These are phyloP conservation scores for Melastoma malabathricum DNA, from an alignment of 345 rosid genomes.

Conservation along the genomic window DNA sequence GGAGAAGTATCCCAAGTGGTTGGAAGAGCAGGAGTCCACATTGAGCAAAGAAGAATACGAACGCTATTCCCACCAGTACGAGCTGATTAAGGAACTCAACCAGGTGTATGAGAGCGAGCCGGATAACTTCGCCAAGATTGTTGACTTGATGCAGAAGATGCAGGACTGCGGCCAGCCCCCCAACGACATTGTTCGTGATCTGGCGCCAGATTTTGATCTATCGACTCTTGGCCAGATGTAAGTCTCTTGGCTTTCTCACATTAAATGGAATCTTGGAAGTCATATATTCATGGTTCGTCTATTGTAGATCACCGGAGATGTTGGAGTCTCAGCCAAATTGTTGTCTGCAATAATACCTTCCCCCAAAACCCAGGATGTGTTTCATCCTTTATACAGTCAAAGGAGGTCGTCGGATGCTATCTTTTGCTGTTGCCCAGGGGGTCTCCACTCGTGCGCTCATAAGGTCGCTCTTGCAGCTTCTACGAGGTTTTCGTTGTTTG, in stretches of 20 bases:
- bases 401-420: too few relatives aligned
- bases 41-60: conserved; percentile 53
- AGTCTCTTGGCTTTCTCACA: conserved; percentile 20
- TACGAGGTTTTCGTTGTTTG: too few relatives aligned
- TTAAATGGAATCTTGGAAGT: conserved; percentile 1
- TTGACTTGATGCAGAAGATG: conserved; percentile 97
- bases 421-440: too few relatives aligned
- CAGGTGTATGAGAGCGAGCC: conserved; percentile 79
- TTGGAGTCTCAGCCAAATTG: conserved; percentile 60
- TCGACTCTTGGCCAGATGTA: conserved; percentile 71
- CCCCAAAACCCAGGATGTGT: too few relatives aligned
- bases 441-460: too few relatives aligned
- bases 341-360: conserved; percentile 34
- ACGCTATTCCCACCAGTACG: conserved; percentile 54
- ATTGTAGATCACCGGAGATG: conserved; percentile 62
- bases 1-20: conserved; percentile 82
- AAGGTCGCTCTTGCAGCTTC: too few relatives aligned
- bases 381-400: too few relatives aligned
- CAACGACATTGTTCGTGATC: conserved; percentile 76
- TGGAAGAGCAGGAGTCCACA: conserved; percentile 59
- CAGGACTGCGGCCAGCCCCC: conserved; percentile 99
- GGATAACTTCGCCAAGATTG: conserved; percentile 54
- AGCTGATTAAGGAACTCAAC: conserved; percentile 67
- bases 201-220: conserved; percentile 76
- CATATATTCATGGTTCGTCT: not conserved